Percentiles rank a stretch among this genome's conserved stretches.
Conservation (phyloP, 495 filamentous ascomycete genomes). For the Aspergillus avenaceus region DNA sequence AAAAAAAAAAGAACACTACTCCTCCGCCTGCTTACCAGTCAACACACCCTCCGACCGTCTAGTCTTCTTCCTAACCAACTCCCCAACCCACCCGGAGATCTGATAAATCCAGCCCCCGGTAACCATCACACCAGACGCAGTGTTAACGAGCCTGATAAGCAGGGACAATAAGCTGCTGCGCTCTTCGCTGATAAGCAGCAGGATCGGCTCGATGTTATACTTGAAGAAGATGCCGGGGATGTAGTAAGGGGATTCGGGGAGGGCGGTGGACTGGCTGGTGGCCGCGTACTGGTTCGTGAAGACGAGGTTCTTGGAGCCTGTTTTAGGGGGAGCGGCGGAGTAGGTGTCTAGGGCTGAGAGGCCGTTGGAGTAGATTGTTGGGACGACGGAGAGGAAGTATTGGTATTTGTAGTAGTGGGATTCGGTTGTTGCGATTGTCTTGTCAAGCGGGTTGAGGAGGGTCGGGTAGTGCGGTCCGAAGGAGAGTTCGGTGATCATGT, state of each 20-base stretch:
- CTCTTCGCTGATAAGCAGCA: conserved; percentile 79
- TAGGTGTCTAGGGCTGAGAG: conserved; percentile 43
- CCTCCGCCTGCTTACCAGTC: conserved; percentile 45
- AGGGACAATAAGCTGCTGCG: conserved; percentile 69
- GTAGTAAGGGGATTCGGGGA: conserved; percentile 56
- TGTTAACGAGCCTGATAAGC: conserved; percentile 69
- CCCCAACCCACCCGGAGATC: conserved; percentile 51
- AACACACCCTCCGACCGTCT: conserved; percentile 55
- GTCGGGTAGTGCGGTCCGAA: conserved; percentile 94
- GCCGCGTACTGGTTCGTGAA: conserved; percentile 98
- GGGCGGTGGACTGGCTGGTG: conserved; percentile 68
- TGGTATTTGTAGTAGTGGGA: conserved; percentile 91
- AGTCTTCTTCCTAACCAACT: conserved; percentile 31
- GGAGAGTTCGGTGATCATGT: conserved; percentile 93
- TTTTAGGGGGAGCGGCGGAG: conserved; percentile 20
- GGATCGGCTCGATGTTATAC: conserved; percentile 97
- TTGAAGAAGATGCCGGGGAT: conserved; percentile 97
- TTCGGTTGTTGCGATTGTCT: conserved; percentile 71
- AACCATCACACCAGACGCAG: conserved; percentile 58
- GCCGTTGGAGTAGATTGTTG: conserved; percentile 80
- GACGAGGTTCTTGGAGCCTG: conserved; percentile 51
- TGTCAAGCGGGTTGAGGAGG: conserved; percentile 90
- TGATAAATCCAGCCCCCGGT: conserved; percentile 62
- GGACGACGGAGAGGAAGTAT: conserved; percentile 96
- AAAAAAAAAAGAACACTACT: conserved; percentile 17